Evolutionary conservation across 1,139 yeast genomes (phyloP), one percentile per base, ranked within the genome.

Genomic region (Yamadazyma mexicana): DNA sequence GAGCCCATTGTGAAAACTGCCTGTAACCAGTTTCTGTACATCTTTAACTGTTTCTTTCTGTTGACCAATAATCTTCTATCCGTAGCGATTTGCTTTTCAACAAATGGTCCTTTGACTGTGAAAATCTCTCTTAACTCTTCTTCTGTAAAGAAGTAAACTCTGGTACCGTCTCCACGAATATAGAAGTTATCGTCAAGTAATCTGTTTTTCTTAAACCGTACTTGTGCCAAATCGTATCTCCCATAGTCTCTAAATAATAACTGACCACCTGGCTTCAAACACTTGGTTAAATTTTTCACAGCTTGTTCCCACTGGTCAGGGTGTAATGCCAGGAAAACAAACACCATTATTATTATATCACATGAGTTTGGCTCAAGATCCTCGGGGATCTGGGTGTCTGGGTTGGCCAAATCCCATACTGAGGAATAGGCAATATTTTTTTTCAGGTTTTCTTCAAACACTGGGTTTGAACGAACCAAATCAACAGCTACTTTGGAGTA

Each of bases 1-100:
- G 22, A 20, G 8, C 8, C 22, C 5, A 20, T 33, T 23, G 69
- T 76, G 59, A 91, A 91, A 29, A 86, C 89, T 3, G 94, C 98
- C 63, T 92, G 98, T 44, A 92, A 68, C 99, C 99, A 92, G 47
- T 89, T 88, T 54, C 99, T 75, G 60, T 88, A 92, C 99, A 92
- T 92, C 63, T 92, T 92, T 51, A 92, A 66, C 58, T 84, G 86
- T 56, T 92, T 83, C 66, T 91, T 91, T 56, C 99, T 75, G 61
- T 92, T 92, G 28, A 94, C 98, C 52, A 92, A 70, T 49, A 92
- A 71, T 51, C 98, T 71, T 59, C 97, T 77, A 65, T 92, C 98
- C 1, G 96, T 84, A 1, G 89, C 97, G 33, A 92, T 84, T 60
- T 79, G 86, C 26, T 71, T 75, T 48, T 87, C 91, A 14, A 59